A percentile compares a stretch with the other conserved stretches of the same genome.
phyloP scores from a whole-genome alignment of 352 stramenopile genomes.

The Phytophthora chlamydospora region DNA sequence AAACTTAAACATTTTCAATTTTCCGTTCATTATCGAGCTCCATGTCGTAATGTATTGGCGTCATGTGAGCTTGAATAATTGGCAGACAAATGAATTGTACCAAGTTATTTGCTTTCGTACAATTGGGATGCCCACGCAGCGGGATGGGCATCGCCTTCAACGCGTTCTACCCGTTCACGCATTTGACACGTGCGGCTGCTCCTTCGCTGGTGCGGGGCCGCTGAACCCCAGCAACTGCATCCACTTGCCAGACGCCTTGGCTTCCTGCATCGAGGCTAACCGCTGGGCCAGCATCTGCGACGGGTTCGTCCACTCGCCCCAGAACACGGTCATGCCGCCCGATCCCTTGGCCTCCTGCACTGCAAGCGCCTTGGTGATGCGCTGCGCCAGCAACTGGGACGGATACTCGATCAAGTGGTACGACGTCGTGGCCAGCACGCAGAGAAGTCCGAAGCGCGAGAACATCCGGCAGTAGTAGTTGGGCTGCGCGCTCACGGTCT shows the following conservation, averaged over 20 bases:
- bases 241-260: conserved; percentile 25
- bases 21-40: background rate
- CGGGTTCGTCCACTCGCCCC: conserved; percentile 30
- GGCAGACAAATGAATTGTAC: conserved; percentile 15
- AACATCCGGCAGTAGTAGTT: conserved; percentile 48
- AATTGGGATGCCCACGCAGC: conserved; percentile 25
- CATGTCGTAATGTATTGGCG: background rate
- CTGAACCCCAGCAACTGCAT: conserved; percentile 22
- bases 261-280: conserved; percentile 23
- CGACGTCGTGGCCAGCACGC: conserved; percentile 36
- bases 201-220: conserved; percentile 11
- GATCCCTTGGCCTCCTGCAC: conserved; percentile 34
- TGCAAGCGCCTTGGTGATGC: conserved; percentile 41
- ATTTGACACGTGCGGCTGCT: conserved; percentile 22
- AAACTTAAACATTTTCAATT: too few species aligned
- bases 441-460: conserved; percentile 35
- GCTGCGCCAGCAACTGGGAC: conserved; percentile 49
- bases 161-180: conserved; percentile 17
- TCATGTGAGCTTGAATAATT: too few species aligned
- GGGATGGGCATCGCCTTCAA: conserved; percentile 1
- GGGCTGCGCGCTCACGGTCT: conserved; percentile 26
- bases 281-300: conserved; percentile 27
- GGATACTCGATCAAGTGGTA: conserved; percentile 60
- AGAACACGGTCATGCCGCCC: conserved; percentile 27
- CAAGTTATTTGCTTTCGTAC: conserved; percentile 27